A percentile compares a stretch with the other conserved stretches of the same genome.
Conservation (phyloP, 2,329 filamentous ascomycete species). For the Talaromyces pinophilus region DNA sequence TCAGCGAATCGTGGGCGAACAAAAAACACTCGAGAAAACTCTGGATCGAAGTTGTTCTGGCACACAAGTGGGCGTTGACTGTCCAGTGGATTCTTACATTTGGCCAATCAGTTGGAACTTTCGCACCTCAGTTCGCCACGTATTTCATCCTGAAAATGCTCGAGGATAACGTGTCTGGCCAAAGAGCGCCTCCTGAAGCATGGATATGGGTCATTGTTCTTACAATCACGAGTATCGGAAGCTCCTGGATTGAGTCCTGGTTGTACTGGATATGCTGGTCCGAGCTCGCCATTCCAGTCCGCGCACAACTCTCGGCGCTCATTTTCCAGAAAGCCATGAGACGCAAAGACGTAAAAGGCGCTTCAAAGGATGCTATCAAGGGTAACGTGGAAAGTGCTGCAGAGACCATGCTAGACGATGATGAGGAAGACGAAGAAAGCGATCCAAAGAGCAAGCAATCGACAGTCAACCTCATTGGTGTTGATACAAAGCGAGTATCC, state of each 20-base stretch:
- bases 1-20: slow-evolving; percentile 53
- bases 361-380: slow-evolving; percentile 45
- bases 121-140: slow-evolving; percentile 69
- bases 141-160: slow-evolving; percentile 65
- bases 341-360: slow-evolving; percentile 71
- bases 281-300: slow-evolving; percentile 63
- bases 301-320: slow-evolving; percentile 67
- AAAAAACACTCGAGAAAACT: slow-evolving; percentile 46
- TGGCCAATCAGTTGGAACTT: slow-evolving; percentile 57
- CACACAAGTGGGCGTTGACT: slow-evolving; percentile 58
- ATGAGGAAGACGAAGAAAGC: slow-evolving; percentile 49
- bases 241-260: slow-evolving; percentile 62
- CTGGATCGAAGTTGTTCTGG: slow-evolving; percentile 60
- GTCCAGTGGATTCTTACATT: slow-evolving; percentile 62
- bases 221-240: slow-evolving; percentile 57
- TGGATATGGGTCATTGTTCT: slow-evolving; percentile 68
- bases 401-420: slow-evolving; percentile 39
- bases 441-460: slow-evolving; percentile 68
- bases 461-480: slow-evolving; percentile 76
- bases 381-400: slow-evolving; percentile 41
- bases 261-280: slow-evolving; percentile 65
- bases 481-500: slow-evolving; percentile 69
- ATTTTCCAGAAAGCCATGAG: slow-evolving; percentile 74
- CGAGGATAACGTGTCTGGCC: slow-evolving; percentile 55
- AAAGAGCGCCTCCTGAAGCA: slow-evolving; percentile 53